Conservation (phyloP, 495 filamentous ascomycete genomes). For the Annulohypoxylon stygium region DNA sequence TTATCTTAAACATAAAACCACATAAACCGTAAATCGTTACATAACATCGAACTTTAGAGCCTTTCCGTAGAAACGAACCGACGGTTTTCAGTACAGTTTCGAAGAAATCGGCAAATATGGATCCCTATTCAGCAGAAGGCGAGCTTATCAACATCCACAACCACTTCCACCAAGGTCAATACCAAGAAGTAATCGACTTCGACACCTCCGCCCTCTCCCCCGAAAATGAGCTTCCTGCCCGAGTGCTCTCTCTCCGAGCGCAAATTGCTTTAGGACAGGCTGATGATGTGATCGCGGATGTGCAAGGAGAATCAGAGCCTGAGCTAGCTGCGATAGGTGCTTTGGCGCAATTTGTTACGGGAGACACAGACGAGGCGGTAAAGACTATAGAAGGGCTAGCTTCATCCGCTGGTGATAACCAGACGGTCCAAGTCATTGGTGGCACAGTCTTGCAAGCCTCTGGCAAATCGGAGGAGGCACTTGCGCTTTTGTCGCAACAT, state of each 20-base stretch:
- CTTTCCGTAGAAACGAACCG: not conserved
- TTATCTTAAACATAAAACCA: slow-evolving; percentile 4
- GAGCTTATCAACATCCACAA: slow-evolving; percentile 97
- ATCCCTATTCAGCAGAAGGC: slow-evolving; percentile 95
- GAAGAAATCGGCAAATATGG: slow-evolving; percentile 68
- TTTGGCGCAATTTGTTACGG: slow-evolving; percentile 75
- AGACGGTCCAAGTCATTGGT: slow-evolving; percentile 81
- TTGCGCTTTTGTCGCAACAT: slow-evolving; percentile 82
- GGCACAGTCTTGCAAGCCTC: slow-evolving; percentile 82
- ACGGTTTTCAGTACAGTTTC: not conserved
- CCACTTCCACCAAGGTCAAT: slow-evolving; percentile 94
- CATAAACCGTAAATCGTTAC: not conserved
- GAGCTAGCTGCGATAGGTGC: slow-evolving; percentile 84
- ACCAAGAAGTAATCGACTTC: slow-evolving; percentile 83
- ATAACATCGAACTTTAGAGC: slow-evolving; percentile 9
- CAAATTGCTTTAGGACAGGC: slow-evolving; percentile 83
- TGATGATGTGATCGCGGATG: slow-evolving; percentile 75
- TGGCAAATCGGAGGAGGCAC: slow-evolving; percentile 84
- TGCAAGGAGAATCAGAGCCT: slow-evolving; percentile 74
- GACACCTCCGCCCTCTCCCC: slow-evolving; percentile 79
- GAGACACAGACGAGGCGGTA: slow-evolving; percentile 72
- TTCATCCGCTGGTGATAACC: slow-evolving; percentile 74
- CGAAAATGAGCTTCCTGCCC: slow-evolving; percentile 82
- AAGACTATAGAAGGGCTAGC: slow-evolving; percentile 74
- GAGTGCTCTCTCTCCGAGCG: slow-evolving; percentile 82